Evolutionary conservation across 2,329 filamentous ascomycete species (phyloP), one percentile per base, ranked within the genome.

Genomic region (Cercospora zeae-maydis): DNA sequence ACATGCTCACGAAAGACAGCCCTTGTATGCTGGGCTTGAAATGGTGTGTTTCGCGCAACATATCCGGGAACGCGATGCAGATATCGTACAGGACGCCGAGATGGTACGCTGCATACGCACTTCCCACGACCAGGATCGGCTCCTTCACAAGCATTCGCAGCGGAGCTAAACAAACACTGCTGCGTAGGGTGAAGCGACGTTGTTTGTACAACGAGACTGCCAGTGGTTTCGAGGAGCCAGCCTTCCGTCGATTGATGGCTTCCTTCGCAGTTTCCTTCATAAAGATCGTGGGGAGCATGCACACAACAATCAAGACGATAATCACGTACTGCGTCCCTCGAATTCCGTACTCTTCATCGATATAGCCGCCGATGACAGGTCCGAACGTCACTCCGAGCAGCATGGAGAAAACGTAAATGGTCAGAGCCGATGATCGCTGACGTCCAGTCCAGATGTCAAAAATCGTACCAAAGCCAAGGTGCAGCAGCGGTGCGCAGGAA

Each of bases 241-340:
- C 63, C 11, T 73, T 64, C 16, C 72, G 70, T 5, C 66, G 64
- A 3, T 82, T 70, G 1, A 83, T 79, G 58, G 74, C 71, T 30
- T 72, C 72, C 56, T 84, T 81, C 63, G 82, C 84, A 0, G 84
- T 85, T 68, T 88, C 85, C 39, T 76, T 72, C 63, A 79, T 79
- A 2, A 79, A 75, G 2, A 82, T 45, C 0, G 80, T 61, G 0
- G 70, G 60, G 11, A 78, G 6, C 47, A 73, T 74, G 1, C 75
- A 72, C 4, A 71, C 71, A 1, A 76, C 64, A 0, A 73, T 70
- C 54, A 76, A 65, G 61, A 80, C 75, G 5, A 79, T 67, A 16
- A 76, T 73, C 45, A 72, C 70, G 74, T 76, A 81, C 65, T 79
- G 75, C 16, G 72, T 70, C 72, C 73, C 80, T 16, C 72, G 69